phyloP scores from a whole-genome alignment of 1,284 basidiomycete species.

The Filobasidium uniguttulatum region DNA sequence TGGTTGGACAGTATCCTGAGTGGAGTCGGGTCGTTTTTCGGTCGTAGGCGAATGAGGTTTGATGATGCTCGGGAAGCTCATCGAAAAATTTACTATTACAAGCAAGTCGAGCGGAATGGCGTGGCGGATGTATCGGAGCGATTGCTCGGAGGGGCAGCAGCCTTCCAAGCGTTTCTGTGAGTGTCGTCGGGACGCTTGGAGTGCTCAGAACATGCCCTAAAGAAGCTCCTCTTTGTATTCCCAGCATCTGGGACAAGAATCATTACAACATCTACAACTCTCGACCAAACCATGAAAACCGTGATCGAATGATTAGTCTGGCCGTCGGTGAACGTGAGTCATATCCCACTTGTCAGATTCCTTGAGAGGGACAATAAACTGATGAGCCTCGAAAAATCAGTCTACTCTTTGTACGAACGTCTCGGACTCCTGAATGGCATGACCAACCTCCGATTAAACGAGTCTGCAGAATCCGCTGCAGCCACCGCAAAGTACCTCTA shows the following conservation, averaged over 20 bases:
- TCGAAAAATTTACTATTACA: slow-evolving; percentile 23
- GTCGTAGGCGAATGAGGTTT: slow-evolving; percentile 25
- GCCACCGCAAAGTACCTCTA: slow-evolving; percentile 32
- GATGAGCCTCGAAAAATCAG: slow-evolving; percentile 13
- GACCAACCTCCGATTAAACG: slow-evolving; percentile 14
- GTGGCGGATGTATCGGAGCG: slow-evolving; percentile 24
- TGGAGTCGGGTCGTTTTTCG: slow-evolving; percentile 22
- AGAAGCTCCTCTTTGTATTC: background rate
- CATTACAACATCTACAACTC: slow-evolving; percentile 26
- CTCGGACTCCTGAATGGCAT: slow-evolving; percentile 16
- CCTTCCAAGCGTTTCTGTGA: slow-evolving; percentile 32
- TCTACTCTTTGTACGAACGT: slow-evolving; percentile 27
- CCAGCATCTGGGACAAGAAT: slow-evolving; percentile 30
- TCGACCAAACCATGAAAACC: slow-evolving; percentile 23
- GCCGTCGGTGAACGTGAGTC: slow-evolving; percentile 31
- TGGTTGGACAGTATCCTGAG: slow-evolving; percentile 32
- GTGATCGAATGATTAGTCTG: slow-evolving; percentile 25
- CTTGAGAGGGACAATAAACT: background rate
- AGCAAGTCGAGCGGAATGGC: slow-evolving; percentile 17
- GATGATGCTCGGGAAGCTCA: slow-evolving; percentile 27
- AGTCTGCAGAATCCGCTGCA: slow-evolving; percentile 29
- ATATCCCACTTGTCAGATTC: background rate
- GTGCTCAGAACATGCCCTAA: background rate
- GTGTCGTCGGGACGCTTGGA: slow-evolving; percentile 1
- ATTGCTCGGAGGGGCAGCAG: slow-evolving; percentile 31